Evolutionary conservation across 148 eudicot species (phyloP).

Genomic region (Heliosperma pusillum): DNA sequence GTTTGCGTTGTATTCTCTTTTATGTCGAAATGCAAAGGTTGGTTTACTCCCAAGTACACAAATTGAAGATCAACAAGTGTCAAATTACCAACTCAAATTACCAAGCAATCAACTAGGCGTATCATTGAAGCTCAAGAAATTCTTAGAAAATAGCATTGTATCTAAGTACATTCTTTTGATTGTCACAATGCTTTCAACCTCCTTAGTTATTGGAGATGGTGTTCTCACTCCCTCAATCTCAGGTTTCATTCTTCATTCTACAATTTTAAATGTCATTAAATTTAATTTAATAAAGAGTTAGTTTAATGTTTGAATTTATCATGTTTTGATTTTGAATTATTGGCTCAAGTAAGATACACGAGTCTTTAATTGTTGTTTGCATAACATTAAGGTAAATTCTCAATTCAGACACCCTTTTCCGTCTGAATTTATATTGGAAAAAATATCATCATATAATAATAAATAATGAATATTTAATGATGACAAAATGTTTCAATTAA

Average conservation of each 20-base stretch:
- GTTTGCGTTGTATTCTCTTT: slow-evolving; percentile 42
- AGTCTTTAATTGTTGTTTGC: too few relatives aligned
- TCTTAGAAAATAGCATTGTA: slow-evolving; percentile 27
- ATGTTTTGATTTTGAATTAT: too few relatives aligned
- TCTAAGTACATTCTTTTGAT: slow-evolving; percentile 38
- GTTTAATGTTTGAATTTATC: too few relatives aligned
- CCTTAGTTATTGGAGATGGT: slow-evolving; percentile 51
- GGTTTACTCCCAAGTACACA: slow-evolving; percentile 39
- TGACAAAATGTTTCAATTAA: too few relatives aligned
- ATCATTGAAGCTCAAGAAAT: slow-evolving; percentile 30
- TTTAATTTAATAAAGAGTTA: too few relatives aligned
- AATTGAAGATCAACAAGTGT: slow-evolving; percentile 36
- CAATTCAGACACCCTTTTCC: too few relatives aligned
- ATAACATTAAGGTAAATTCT: too few relatives aligned
- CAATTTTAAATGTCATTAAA: background rate
- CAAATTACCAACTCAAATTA: slow-evolving; percentile 25
- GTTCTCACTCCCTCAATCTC: slow-evolving; percentile 50
- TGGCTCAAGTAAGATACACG: too few relatives aligned
- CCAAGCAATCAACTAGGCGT: slow-evolving; percentile 22
- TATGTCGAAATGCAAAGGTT: slow-evolving; percentile 39
- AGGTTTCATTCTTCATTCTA: slow-evolving; percentile 17
- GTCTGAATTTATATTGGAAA: too few relatives aligned
- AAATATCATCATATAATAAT: too few relatives aligned
- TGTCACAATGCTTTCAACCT: slow-evolving; percentile 40
- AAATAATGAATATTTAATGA: too few relatives aligned